phyloP scores from a whole-genome alignment of 805 yeast species.

The Cyberlindnera mississippiensis region DNA sequence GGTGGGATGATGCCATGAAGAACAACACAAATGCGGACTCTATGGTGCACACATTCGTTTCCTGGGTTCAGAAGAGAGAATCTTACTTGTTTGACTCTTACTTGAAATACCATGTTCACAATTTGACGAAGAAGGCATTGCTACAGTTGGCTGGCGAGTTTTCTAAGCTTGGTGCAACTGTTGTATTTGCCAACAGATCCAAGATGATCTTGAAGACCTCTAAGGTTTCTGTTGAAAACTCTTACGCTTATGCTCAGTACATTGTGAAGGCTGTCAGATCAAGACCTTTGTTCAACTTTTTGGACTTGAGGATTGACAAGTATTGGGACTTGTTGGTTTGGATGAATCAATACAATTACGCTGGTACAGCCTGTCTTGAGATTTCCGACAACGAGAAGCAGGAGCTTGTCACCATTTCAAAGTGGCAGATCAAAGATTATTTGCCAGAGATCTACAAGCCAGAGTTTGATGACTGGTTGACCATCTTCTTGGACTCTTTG shows the following conservation, averaged over 20 bases:
- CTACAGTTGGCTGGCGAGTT: conserved; percentile 80
- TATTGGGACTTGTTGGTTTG: conserved; percentile 94
- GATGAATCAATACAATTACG: conserved; percentile 90
- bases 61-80: conserved; percentile 79
- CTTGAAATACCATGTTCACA: conserved; percentile 83
- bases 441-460: conserved; percentile 71
- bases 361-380: conserved; percentile 57
- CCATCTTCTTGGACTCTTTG: conserved; percentile 68
- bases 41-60: conserved; percentile 72
- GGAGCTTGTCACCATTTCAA: conserved; percentile 40
- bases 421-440: conserved; percentile 78
- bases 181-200: conserved; percentile 77
- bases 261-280: conserved; percentile 72
- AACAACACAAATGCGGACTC: conserved; percentile 73
- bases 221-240: conserved; percentile 76
- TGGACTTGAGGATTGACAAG: conserved; percentile 67
- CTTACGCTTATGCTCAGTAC: conserved; percentile 88
- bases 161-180: conserved; percentile 68
- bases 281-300: conserved; percentile 74
- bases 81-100: conserved; percentile 74
- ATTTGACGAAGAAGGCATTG: conserved; percentile 76
- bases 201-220: conserved; percentile 68
- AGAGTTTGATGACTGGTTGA: conserved; percentile 87
- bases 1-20: conserved; percentile 90
- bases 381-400: conserved; percentile 36